Evolutionary conservation across 177 flowering plant genomes (phyloP).

Genomic region (Tripterygium wilfordii): DNA sequence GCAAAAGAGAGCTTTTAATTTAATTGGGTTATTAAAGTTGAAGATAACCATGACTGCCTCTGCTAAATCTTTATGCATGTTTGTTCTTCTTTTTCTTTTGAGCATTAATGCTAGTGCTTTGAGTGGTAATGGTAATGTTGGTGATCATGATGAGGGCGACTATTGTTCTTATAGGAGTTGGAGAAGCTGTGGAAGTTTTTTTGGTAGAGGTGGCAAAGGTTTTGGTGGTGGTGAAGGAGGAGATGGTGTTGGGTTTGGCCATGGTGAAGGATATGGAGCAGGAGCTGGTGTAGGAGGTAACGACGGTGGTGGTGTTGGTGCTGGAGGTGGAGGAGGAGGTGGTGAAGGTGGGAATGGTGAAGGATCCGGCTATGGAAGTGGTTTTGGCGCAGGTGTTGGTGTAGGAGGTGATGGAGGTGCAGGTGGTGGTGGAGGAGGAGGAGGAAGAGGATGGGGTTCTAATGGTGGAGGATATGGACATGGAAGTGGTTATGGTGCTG

Average conservation of each 20-base stretch:
- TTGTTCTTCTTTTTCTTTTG: slow-evolving; percentile 6
- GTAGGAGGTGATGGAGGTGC: no score
- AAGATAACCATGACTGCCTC: slow-evolving; percentile 1
- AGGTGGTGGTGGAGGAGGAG: not conserved
- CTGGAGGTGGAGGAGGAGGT: slow-evolving; percentile 12
- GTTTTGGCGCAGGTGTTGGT: slow-evolving; percentile 10
- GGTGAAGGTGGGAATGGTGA: slow-evolving; percentile 4
- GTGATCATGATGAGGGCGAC: slow-evolving; percentile 5
- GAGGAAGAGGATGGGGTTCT: slow-evolving; percentile 8
- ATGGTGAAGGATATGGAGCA: slow-evolving; percentile 8
- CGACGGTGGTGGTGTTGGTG: slow-evolving; percentile 13
- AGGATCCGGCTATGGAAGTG: slow-evolving; percentile 8
- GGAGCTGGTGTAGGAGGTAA: slow-evolving; percentile 3
- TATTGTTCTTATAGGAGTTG: slow-evolving; percentile 14
- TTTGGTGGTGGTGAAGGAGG: slow-evolving; percentile 10
- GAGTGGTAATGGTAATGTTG: slow-evolving; percentile 2
- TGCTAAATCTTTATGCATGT: slow-evolving; percentile 1
- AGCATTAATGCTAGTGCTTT: slow-evolving; percentile 6
- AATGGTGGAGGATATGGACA: not conserved
- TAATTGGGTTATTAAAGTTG: no score
- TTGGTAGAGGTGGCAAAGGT: slow-evolving; percentile 8
- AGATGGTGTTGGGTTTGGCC: slow-evolving; percentile 14
- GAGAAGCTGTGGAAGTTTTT: slow-evolving; percentile 12
- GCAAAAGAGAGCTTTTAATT: not conserved
- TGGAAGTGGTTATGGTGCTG: not conserved